These are phyloP conservation scores for Umbelopsis isabellina DNA, from an alignment of 192 early-diverging fungal species.

Conservation along the genomic window DNA sequence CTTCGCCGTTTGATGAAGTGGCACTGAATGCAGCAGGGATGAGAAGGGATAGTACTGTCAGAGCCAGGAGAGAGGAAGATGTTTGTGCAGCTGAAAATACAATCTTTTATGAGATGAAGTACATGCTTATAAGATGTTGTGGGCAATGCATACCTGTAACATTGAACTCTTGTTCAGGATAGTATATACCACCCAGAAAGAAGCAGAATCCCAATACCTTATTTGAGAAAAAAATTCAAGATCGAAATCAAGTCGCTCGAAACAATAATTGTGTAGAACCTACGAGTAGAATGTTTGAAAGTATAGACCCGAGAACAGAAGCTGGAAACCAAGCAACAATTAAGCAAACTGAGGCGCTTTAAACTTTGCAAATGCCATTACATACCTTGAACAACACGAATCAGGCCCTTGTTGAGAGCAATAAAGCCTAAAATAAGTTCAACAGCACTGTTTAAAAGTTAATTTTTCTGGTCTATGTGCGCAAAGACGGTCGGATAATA, in stretches of 20 bases:
- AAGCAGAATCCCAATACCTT: conserved; percentile 80
- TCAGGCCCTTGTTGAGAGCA: conserved; percentile 62
- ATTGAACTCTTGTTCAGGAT: conserved; percentile 68
- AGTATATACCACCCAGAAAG: conserved; percentile 75
- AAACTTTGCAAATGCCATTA: neutral
- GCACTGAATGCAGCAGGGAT: conserved; percentile 73
- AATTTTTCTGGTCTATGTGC: neutral
- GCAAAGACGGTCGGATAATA: neutral
- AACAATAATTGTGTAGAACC: neutral
- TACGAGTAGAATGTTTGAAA: conserved; percentile 90
- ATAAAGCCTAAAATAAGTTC: conserved; percentile 79
- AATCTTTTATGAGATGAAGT: neutral
- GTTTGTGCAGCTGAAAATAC: conserved; percentile 63
- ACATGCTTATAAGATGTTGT: neutral
- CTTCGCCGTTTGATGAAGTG: conserved; percentile 46
- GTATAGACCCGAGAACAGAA: conserved; percentile 86
- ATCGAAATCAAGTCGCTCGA: neutral
- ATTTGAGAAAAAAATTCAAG: neutral
- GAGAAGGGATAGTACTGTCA: conserved; percentile 68
- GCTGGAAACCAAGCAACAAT: conserved; percentile 52
- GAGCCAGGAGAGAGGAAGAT: conserved; percentile 63
- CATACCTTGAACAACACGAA: conserved; percentile 65
- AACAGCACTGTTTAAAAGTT: conserved; percentile 69
- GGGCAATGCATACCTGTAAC: conserved; percentile 40
- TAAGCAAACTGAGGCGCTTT: conserved; percentile 28